Evolutionary conservation across 345 rosid genomes (phyloP), one percentile per base, ranked within the genome.

Genomic region (Salix caprea): DNA sequence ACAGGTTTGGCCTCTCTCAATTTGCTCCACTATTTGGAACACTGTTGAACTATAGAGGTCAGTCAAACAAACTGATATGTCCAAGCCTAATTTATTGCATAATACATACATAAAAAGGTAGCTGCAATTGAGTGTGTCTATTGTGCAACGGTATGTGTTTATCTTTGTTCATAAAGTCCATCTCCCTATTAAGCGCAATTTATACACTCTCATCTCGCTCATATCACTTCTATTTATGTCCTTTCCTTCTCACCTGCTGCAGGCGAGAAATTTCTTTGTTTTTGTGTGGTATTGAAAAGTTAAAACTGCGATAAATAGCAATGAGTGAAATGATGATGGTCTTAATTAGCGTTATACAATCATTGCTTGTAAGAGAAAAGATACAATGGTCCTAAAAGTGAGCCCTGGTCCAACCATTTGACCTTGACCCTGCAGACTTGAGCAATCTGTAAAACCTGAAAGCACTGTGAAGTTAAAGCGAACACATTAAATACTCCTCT

Each of bases 351-450:
- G 26, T 26, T 15, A 62, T 34, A 34, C 36, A 34, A 34, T 34
- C 36, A 34, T 34, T 34, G 36, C 36, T 34, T 34, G 36, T 34
- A 34, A 34, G 36, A 34, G 36, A 34, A 36, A 36, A 36, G 71
- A 65, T 61, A 69, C 46, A 62, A 67, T 77, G 78, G 80, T 48
- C 72, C 78, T 19, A 21, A 36, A 24, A 30, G 66, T 68, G 16
- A 70, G 44, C 30, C 68, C 14, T 66, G 78, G 80, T 75, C 79
- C 67, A 62, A 74, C 74, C 78, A 74, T 72, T 75, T 42, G 79
- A 73, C 64, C 30, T 30, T 37, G 77, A 73, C 76, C 61, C 50
- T 4, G 5, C 50, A 69, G 13, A 9, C n/a, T 54, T 54, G 52
- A 70, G 34, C 28, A 72, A 56, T 36, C 79, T 64, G 61, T 46